Evolutionary conservation across 2,329 filamentous ascomycete species (phyloP), one percentile per base, ranked within the genome.

Genomic region (Kalaharituber pfeilii): DNA sequence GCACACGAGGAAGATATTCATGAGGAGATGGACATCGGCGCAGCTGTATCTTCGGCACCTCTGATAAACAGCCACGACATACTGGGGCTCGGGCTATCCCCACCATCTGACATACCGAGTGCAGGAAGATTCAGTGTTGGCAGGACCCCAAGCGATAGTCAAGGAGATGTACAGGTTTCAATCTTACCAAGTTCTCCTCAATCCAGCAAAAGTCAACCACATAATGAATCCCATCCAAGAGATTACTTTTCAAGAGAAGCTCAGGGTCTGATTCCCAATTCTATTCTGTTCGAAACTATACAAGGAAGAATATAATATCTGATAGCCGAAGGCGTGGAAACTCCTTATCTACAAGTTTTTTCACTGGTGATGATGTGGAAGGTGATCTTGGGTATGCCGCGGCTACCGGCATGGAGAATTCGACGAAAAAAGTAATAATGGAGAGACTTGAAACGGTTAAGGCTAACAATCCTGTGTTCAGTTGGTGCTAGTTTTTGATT

Each of bases 391-490:
- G 91, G 8, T 98, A 94, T 69, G 86, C 88, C 9, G 89, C 88
- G 1, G 91, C 91, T 0, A 86, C 89, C 67, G 91, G 86, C 25
- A 86, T 94, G 78, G 91, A 96, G 69, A 85, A 85, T 11, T 85
- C 87, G 64, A 81, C 84, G 67, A 78, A 88, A 63, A 94, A 91
- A 69, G 91, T 98, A 49, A 96, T 98, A 72, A 88, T 98, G 49
- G 91, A 98, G 73, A 76, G 91, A 59, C 71, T 98, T 56, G 91
- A 98, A 73, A 84, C 89, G 57, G 91, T 98, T 58, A 96, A 96
- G 75, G 86, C 81, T 66, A 84, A 83, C 67, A 93, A 94, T 66
- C 91, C 91, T 1, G 87, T 98, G 28, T 98, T 98, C 69, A 94
- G 85, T 45, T 98, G 91, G 85, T 98, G 91, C 73, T 96, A 22